A percentile compares a stretch with the other conserved stretches of the same genome.
phyloP scores from a whole-genome alignment of 1,139 yeast genomes.

The Suhomyces chickasaworum region DNA sequence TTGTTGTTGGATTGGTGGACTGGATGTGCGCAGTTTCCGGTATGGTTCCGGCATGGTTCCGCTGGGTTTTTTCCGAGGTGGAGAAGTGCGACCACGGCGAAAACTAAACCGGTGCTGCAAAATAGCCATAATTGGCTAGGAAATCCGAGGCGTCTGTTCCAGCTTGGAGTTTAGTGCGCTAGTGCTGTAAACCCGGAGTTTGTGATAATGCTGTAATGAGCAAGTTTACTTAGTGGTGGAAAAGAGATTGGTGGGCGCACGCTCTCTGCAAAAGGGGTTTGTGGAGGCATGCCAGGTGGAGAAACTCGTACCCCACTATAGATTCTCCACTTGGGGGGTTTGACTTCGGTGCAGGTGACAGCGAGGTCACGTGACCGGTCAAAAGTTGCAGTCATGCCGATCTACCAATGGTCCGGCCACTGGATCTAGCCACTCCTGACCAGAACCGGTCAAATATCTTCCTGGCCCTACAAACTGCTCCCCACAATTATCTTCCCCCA shows the following conservation, averaged over 20 bases:
- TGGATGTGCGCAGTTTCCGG: neutral
- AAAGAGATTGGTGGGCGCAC: no score
- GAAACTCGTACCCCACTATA: neutral
- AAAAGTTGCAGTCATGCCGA: no score
- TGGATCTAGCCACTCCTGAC: no score
- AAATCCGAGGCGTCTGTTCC: neutral
- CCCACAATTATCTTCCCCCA: no score
- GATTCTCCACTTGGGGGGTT: neutral
- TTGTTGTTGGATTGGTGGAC: neutral
- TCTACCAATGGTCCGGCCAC: no score
- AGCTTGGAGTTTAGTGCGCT: neutral
- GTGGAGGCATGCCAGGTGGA: conserved; percentile 1
- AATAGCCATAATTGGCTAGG: neutral
- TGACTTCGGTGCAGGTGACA: neutral
- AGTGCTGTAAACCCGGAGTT: neutral
- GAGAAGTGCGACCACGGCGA: conserved; percentile 4
- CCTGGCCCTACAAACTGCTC: no score
- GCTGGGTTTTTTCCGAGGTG: conserved; percentile 10
- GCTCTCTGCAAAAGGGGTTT: no score
- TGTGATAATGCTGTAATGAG: no score
- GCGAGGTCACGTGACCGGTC: neutral
- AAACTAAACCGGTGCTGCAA: neutral
- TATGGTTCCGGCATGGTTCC: neutral
- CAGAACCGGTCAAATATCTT: no score
- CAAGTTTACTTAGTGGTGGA: no score